Evolutionary conservation across 495 filamentous ascomycete genomes (phyloP), one percentile per base, ranked within the genome.

Genomic region (Daldinia caldariorum): DNA sequence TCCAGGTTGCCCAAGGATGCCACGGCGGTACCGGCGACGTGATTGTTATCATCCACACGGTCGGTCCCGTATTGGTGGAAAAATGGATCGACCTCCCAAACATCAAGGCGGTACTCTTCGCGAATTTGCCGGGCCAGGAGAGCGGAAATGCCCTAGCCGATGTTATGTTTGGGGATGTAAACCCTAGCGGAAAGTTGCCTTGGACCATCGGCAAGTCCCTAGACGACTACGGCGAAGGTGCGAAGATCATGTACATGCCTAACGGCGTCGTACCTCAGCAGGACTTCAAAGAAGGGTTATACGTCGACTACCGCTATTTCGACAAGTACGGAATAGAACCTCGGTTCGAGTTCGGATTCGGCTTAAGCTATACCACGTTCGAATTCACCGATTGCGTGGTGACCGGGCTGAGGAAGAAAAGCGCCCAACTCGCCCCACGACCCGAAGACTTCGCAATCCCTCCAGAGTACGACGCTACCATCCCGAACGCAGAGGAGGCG

Each of bases 241-340:
- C 86, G 0, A 86, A 92, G 66, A 83, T 99, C 20, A 79, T 96
- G 66, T 94, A 91, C 74, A 82, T 88, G 45, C 85, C 92, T 4
- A 92, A 94, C 67, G 88, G 83, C 12, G 74, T 89, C 7, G 81
- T 90, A 0, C 95, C 95, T 2, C 94, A 97, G 76, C 92, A 96
- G 71, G 88, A 91, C 73, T 95, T 97, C 69, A 82, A 81, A 4
- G 92, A 97, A 69, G 92, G 92, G 0, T 80, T 97, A 6, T 92
- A 92, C 71, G 88, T 96, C 73, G 94, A 97, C 77, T 97, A 98
- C 76, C 90, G 94, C 7, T 85, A 96, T 68, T 97, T 97, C 75
- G 95, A 98, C 82, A 90, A 89, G 69, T 67, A 85, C 37, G 75
- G 79, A 18, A 88, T 94, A 67, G 76, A 79, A 3, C 92, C 92